These are phyloP conservation scores for Thelonectria rubi DNA, from an alignment of 2,329 filamentous ascomycete genomes.

Conservation along the genomic window DNA sequence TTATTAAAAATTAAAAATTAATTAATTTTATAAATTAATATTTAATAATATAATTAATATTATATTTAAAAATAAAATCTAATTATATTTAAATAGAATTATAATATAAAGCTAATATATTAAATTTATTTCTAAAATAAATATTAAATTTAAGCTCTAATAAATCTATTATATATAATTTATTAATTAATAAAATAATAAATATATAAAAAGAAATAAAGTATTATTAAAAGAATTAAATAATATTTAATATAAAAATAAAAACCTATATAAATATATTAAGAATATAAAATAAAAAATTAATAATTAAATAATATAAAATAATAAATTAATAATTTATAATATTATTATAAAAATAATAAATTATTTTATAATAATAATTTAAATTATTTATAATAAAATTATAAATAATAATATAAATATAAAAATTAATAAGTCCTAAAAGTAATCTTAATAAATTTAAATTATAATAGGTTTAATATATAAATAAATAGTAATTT, in stretches of 20 bases:
- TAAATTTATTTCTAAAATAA: constrained; percentile 9
- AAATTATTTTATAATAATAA: too few species aligned
- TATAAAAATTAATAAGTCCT: too few species aligned
- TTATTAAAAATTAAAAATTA: neutral
- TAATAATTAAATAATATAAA: too few species aligned
- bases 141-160: too few species aligned
- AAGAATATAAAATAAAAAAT: constrained; percentile 2
- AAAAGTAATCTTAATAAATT: too few species aligned
- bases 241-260: neutral
- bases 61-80: constrained; percentile 2
- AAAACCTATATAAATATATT: neutral
- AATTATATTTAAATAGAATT: constrained; percentile 11
- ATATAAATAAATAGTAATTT: too few species aligned
- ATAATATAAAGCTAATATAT: constrained; percentile 1
- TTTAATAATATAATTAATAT: constrained; percentile 3
- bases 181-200: constrained; percentile 12
- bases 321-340: neutral
- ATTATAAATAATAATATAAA: too few species aligned
- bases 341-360: neutral
- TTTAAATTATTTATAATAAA: too few species aligned
- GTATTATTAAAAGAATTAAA: neutral
- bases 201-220: too few species aligned
- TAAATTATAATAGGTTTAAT: too few species aligned
- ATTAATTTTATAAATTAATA: constrained; percentile 18
- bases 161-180: constrained; percentile 9